Evolutionary conservation across 129 eudicot genomes (phyloP).

Genomic region (Calendula officinalis): DNA sequence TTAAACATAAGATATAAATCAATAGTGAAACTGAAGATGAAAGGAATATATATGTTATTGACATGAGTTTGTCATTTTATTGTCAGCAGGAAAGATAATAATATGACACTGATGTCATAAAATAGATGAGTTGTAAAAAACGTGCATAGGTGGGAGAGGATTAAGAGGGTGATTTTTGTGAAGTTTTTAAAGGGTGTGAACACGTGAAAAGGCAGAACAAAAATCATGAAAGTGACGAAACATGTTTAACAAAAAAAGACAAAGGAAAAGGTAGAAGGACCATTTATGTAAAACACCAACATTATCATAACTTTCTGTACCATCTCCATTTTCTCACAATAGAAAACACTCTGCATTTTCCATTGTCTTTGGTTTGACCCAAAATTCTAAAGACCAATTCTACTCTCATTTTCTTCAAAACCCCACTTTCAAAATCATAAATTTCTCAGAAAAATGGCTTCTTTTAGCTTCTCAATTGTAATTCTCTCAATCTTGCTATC

Average conservation of each 20-base stretch:
- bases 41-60: too few species aligned
- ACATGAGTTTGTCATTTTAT: too few species aligned
- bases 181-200: too few species aligned
- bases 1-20: too few species aligned
- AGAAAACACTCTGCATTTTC: constrained; percentile 12
- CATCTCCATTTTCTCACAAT: not conserved
- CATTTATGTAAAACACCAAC: not conserved
- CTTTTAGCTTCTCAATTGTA: constrained; percentile 33
- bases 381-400: constrained; percentile 17
- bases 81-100: too few species aligned
- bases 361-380: constrained; percentile 27
- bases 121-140: too few species aligned
- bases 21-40: too few species aligned
- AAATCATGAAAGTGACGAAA: not conserved
- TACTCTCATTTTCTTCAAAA: constrained; percentile 28
- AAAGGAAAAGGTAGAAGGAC: not conserved
- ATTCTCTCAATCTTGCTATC: constrained; percentile 44
- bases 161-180: too few species aligned
- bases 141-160: too few species aligned
- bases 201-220: not conserved
- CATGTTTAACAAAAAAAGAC: not conserved
- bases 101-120: too few species aligned
- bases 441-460: constrained; percentile 27
- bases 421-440: constrained; percentile 19
- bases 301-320: not conserved